These are phyloP conservation scores for Protomyces inundatus DNA, from an alignment of 1,139 yeast genomes.

Conservation along the genomic window DNA sequence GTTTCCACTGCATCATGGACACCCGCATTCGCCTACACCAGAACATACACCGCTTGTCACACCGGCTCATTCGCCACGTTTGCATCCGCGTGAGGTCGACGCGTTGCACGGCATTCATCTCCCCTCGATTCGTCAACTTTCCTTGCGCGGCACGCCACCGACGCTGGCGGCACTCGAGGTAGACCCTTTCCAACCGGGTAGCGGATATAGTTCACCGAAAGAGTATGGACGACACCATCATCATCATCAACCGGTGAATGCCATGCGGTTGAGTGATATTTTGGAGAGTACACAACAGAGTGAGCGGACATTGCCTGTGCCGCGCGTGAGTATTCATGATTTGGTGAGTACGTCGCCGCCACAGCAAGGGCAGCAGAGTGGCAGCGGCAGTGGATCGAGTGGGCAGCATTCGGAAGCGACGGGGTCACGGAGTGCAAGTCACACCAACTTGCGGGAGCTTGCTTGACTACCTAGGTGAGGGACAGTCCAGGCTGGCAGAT, in stretches of 20 bases:
- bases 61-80: constrained; percentile 54
- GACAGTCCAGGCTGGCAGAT: too few relatives aligned
- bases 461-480: background rate
- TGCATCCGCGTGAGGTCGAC: constrained; percentile 42
- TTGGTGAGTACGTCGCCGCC: background rate
- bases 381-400: background rate
- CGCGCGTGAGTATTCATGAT: constrained; percentile 19
- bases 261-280: constrained; percentile 13
- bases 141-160: constrained; percentile 40
- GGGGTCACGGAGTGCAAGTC: background rate
- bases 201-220: constrained; percentile 20
- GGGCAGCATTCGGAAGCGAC: background rate
- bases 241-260: constrained; percentile 18
- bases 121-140: constrained; percentile 42
- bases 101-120: constrained; percentile 39
- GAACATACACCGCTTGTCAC: constrained; percentile 55
- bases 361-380: background rate
- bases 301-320: constrained; percentile 19
- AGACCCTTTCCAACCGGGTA: constrained; percentile 26
- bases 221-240: constrained; percentile 1
- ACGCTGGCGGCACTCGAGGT: constrained; percentile 40
- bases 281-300: constrained; percentile 16
- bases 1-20: constrained; percentile 23
- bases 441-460: background rate
- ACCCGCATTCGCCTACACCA: constrained; percentile 44